These are phyloP conservation scores for Kwoniella bestiolae DNA, from an alignment of 768 basidiomycete genomes.

Conservation along the genomic window DNA sequence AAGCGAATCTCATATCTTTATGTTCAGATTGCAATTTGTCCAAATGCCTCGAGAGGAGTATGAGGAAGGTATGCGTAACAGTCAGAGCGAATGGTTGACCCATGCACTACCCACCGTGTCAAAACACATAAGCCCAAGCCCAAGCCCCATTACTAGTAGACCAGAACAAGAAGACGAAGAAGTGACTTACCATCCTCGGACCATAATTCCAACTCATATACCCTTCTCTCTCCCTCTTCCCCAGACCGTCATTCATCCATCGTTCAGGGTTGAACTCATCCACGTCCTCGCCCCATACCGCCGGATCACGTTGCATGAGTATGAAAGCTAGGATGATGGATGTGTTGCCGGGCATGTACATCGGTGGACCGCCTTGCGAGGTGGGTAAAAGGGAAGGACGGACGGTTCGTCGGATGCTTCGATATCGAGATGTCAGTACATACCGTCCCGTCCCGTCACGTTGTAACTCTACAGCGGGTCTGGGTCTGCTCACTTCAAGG, in stretches of 20 bases:
- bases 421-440: neutral
- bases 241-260: slow-evolving; percentile 67
- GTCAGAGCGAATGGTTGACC: slow-evolving; percentile 52
- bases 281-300: slow-evolving; percentile 75
- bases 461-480: too few species aligned
- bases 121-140: too few species aligned
- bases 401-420: slow-evolving; percentile 49
- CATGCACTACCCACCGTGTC: slow-evolving; percentile 38
- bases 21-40: neutral
- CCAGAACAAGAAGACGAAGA: too few species aligned
- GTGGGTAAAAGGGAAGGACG: slow-evolving; percentile 42
- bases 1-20: slow-evolving; percentile 23
- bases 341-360: slow-evolving; percentile 52
- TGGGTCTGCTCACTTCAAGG: slow-evolving; percentile 63
- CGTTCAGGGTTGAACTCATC: slow-evolving; percentile 77
- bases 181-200: slow-evolving; percentile 53
- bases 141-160: too few species aligned
- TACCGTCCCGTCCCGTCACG: too few species aligned
- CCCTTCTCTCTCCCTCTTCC: slow-evolving; percentile 27
- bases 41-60: slow-evolving; percentile 32
- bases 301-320: slow-evolving; percentile 69
- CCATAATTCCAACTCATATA: slow-evolving; percentile 47
- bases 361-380: slow-evolving; percentile 27
- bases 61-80: slow-evolving; percentile 36
- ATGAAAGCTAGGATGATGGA: slow-evolving; percentile 67